These are phyloP conservation scores for Dryas octopetala DNA, from an alignment of 306 rosid genomes.

Conservation along the genomic window DNA sequence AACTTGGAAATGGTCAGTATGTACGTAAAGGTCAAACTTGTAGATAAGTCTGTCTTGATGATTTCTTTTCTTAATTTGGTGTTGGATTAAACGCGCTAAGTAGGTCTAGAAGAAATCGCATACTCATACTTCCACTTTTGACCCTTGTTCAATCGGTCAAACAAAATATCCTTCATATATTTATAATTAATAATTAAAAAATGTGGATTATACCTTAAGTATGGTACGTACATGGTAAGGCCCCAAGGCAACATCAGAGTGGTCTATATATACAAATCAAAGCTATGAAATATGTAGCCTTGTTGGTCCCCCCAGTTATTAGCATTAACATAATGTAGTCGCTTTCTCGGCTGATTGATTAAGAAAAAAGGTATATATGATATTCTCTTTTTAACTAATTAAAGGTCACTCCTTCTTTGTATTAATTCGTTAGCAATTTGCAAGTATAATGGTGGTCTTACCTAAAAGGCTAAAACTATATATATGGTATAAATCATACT, in stretches of 20 bases:
- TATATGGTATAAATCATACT: not conserved
- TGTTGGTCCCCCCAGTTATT: too few relatives aligned
- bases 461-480: too few relatives aligned
- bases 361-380: not conserved
- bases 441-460: not conserved
- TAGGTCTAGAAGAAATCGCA: constrained; percentile 8
- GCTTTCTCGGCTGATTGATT: not conserved
- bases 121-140: constrained; percentile 15
- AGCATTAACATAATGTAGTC: not conserved
- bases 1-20: not conserved
- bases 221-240: too few relatives aligned
- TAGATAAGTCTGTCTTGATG: not conserved
- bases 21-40: too few relatives aligned
- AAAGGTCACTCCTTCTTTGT: not conserved
- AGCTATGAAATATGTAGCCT: too few relatives aligned
- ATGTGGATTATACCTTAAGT: too few relatives aligned
- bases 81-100: constrained; percentile 29
- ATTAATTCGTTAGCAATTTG: not conserved
- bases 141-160: not conserved
- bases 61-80: not conserved
- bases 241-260: too few relatives aligned
- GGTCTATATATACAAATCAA: too few relatives aligned
- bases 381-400: not conserved
- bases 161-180: not conserved
- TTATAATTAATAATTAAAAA: too few relatives aligned